Evolutionary conservation across 176 grass and related monocot species (phyloP).

Genomic region (Leersia perrieri): DNA sequence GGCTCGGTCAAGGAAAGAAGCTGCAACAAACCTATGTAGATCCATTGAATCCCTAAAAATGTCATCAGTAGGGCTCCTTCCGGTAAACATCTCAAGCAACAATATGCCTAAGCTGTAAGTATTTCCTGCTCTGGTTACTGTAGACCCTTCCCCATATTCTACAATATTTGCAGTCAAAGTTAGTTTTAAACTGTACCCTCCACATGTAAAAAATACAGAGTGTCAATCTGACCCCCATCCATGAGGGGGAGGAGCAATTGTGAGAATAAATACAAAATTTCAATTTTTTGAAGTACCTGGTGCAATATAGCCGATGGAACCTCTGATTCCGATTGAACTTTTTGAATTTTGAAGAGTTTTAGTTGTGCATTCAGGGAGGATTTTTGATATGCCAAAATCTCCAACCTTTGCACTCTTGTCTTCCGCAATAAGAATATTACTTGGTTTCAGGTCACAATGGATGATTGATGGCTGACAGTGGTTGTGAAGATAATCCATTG

Average conservation of each 20-base stretch:
- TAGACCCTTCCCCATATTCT: constrained; percentile 23
- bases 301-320: constrained; percentile 44
- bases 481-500: constrained; percentile 26
- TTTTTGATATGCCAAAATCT: constrained; percentile 43
- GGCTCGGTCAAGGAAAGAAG: neutral
- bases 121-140: neutral
- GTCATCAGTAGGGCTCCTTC: constrained; percentile 5
- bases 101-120: constrained; percentile 31
- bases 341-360: neutral
- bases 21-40: neutral
- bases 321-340: constrained; percentile 24
- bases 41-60: constrained; percentile 12
- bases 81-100: constrained; percentile 33
- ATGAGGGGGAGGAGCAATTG: too few relatives aligned
- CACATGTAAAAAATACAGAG: too few relatives aligned
- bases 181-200: too few relatives aligned
- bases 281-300: too few relatives aligned
- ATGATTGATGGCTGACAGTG: constrained; percentile 28
- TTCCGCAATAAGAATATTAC: constrained; percentile 49
- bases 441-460: constrained; percentile 52
- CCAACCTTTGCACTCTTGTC: constrained; percentile 37
- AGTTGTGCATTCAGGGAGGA: constrained; percentile 7
- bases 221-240: too few relatives aligned
- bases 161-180: too few relatives aligned
- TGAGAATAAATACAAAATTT: too few relatives aligned